Evolutionary conservation across 2,329 filamentous ascomycete species (phyloP), one percentile per base, ranked within the genome.

Genomic region (Aspergillus sp.): DNA sequence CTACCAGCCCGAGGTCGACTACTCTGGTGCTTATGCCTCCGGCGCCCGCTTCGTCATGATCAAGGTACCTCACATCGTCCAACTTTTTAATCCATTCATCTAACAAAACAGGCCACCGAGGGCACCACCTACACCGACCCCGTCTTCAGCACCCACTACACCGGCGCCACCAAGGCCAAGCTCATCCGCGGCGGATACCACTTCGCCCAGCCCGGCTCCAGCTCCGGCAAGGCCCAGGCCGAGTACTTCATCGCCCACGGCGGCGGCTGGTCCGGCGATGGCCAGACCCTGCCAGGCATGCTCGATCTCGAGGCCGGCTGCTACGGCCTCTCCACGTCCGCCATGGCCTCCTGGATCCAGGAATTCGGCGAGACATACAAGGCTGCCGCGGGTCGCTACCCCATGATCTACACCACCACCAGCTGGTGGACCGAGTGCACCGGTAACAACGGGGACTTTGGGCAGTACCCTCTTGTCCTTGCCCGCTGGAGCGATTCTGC

Each of bases 131-230:
- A 76, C 67, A 75, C 62, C 21, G 76, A 80, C 64, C 64, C 75
- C 17, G 60, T 35, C n/a, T 84, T 84, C 71, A 76, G 69, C 60
- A 65, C 62, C 7, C 80, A 84, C 66, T 83, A 83, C 69, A 72
- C 61, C 3, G 75, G 75, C 24, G 81, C 82, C 43, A 83, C 82
- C 37, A 72, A 75, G 9, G 81, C 80, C 5, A 77, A 77, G 15
- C 70, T 85, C 58, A 80, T 84, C 68, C 80, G 81, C 37, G 82
- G 82, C 40, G 81, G 76, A 27, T 84, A 84, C 66, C 82, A 85
- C 74, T 84, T 83, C 60, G 82, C 82, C 2, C 76, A 74, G 44
- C 82, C 80, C 0, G 73, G 70, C 49, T 64, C 65, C n/a, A 75
- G 74, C 61, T 73, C 76, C 14, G 81, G 78, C 11, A 69, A 77